Base-by-base conservation (phyloP, 2,329 filamentous ascomycete genomes). In the Graphium sp. region DNA sequence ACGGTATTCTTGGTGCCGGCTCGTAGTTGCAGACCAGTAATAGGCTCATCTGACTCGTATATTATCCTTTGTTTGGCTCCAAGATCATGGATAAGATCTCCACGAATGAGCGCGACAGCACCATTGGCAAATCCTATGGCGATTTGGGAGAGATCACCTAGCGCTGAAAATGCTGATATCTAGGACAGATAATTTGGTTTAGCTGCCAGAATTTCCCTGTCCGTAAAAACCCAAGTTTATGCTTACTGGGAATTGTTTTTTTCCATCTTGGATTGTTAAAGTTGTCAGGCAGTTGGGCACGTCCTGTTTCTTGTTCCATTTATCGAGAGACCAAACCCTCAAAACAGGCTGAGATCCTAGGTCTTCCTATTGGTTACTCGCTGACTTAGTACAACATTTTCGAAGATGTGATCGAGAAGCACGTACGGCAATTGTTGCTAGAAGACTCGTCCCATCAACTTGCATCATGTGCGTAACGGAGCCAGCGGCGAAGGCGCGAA, bases 301-400 rank as follows among this genome's bases (percentile, higher is more conserved):
- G 23, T 84, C 84, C 5, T 82, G 91, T 63, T 91, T 95, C 65
- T 89, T 95, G 39, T 92, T 83, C 4, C 77, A 66, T 53, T 85
- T 91, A 48, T 95, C 85, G 40, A 98, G 61, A 14, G 83, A 87
- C 89, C 89, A 98, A n/a, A 95, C 87, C 50, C 93, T 95, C 34
- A 98, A 55, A 13, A 87, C 66, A 0, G 89, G 87, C 41, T 95
- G 84, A 41, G 69, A 78, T 22, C 79, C 79, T 29, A 94, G 59
- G 43, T 95, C 85, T 52, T 98, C 89, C 53, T 77, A 49, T 13
- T 34, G n/a, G n/a, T n/a, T n/a, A n/a, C n/a, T n/a, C n/a, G n/a
- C n/a, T n/a, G n/a, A n/a, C n/a, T n/a, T n/a, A n/a, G n/a, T n/a
- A n/a, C n/a, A n/a, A n/a, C n/a, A n/a, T n/a, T n/a, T n/a, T n/a